phyloP scores from a whole-genome alignment of 2,329 filamentous ascomycete species.

The Sordariomycetes sp. region DNA sequence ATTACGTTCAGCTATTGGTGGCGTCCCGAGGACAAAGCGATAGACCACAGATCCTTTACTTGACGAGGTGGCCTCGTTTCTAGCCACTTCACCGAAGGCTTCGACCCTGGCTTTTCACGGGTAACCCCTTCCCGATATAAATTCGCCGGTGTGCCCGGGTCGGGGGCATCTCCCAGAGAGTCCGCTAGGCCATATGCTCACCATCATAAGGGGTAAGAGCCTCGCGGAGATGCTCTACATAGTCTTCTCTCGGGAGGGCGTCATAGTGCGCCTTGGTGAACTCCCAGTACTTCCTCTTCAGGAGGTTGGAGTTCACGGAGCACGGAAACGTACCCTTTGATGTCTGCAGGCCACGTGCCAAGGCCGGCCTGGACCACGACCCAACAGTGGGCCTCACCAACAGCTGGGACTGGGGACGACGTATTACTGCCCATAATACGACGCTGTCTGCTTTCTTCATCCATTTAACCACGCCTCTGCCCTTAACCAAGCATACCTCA shows the following conservation, averaged over 20 bases:
- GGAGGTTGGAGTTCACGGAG: no score
- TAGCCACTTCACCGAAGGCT: constrained; percentile 13
- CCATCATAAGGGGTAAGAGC: constrained; percentile 12
- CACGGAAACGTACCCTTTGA: no score
- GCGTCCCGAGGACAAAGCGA: constrained; percentile 6
- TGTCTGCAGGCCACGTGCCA: no score
- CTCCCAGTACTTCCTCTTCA: constrained; percentile 22
- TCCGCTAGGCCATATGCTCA: constrained; percentile 14
- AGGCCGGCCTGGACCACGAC: no score
- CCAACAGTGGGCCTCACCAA: no score
- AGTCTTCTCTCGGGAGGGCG: constrained; percentile 8
- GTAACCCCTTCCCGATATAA: constrained; percentile 8
- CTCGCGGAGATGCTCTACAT: constrained; percentile 11
- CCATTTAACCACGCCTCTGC: no score
- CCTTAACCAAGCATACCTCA: no score
- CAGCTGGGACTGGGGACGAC: no score
- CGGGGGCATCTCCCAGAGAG: constrained; percentile 11
- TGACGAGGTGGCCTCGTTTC: constrained; percentile 10
- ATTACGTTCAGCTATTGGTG: constrained; percentile 1
- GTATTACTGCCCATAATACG: no score
- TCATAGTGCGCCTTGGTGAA: constrained; percentile 17
- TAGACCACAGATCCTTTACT: constrained; percentile 11
- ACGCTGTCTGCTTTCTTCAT: no score
- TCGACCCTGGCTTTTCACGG: constrained; percentile 7
- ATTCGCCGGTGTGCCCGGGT: constrained; percentile 10